Evolutionary conservation across 352 stramenopile genomes (phyloP), one percentile per base, ranked within the genome.

Genomic region (Globisporangium barbulae): DNA sequence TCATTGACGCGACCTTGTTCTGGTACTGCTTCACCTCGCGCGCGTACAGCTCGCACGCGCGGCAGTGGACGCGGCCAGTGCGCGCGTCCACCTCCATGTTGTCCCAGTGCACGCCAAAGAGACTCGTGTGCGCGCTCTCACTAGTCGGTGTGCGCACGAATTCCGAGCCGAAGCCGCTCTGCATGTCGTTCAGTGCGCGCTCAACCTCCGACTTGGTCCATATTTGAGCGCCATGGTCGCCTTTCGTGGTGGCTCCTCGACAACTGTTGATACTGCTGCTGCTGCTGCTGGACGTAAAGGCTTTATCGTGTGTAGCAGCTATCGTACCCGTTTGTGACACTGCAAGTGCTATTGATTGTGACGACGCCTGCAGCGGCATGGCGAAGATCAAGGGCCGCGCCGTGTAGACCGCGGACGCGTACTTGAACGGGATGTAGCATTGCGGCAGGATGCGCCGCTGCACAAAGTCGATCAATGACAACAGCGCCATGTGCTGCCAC

Each of bases 21-120:
- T 85, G 76, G 44, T 85, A 85, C 45, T 67, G 69, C 19, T 68
- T 55, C 57, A 85, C 76, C 33, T 83, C 72, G n/a, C 75, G 60
- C 10, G 64, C 66, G 55, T 85, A 85, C n/a, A 85, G 45, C 22
- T 75, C 63, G 47, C 76, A 85, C 9, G 73, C 67, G 31, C 63
- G 64, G 60, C 74, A 83, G 1, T 45, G 61, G 19, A 83, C 66
- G 54, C 68, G 66, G 19, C 73, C 71, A 3, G 72, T 74, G 5
- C 53, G n/a, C 21, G 65, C 17, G 30, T 77, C 63, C 47, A 82
- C 64, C 28, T 68, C 56, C 76, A 85, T 85, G 21, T 83, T 85
- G 61, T 85, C 76, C 76, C 76, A 85, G 56, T 85, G 76, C n/a
- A 85, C 70, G n/a, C 76, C 76, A 68, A 85, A 85, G 12, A 85